Conservation (phyloP, 257 asterid genomes). For the Knoxia roxburghii region DNA sequence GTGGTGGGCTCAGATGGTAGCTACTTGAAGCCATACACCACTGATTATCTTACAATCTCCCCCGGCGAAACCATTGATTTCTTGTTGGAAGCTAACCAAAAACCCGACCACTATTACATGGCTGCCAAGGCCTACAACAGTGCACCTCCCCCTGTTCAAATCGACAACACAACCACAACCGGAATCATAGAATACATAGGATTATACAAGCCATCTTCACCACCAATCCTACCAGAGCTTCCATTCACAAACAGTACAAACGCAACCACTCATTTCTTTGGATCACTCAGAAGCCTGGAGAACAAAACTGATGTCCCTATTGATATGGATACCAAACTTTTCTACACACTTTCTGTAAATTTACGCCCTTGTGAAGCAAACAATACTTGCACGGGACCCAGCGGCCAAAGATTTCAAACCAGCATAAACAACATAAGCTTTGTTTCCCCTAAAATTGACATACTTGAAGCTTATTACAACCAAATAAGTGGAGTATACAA, state of each 20-base stretch:
- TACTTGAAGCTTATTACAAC: slow-evolving; percentile 55
- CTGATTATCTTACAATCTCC: no score
- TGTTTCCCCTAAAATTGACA: slow-evolving; percentile 27
- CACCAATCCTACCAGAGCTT: slow-evolving; percentile 26
- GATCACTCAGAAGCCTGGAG: slow-evolving; percentile 36
- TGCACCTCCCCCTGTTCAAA: slow-evolving; percentile 3
- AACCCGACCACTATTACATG: no score
- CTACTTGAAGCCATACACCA: slow-evolving; percentile 28
- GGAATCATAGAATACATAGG: slow-evolving; percentile 33
- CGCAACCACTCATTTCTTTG: slow-evolving; percentile 30
- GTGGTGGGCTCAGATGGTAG: slow-evolving; percentile 52
- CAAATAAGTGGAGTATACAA: slow-evolving; percentile 33
- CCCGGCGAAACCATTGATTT: no score
- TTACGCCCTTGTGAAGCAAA: slow-evolving; percentile 28
- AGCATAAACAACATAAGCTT: slow-evolving; percentile 60
- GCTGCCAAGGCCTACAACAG: no score
- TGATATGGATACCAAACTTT: slow-evolving; percentile 23
- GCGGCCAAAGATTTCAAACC: slow-evolving; percentile 15
- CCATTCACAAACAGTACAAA: slow-evolving; percentile 39
- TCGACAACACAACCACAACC: slow-evolving; percentile 50
- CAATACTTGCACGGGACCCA: neutral
- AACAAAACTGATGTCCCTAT: slow-evolving; percentile 25
- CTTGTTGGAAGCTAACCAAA: no score
- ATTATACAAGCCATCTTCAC: neutral
- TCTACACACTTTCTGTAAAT: slow-evolving; percentile 49